These are phyloP conservation scores for Colletotrichum caudatum DNA, from an alignment of 2,329 filamentous ascomycete species.

Conservation along the genomic window DNA sequence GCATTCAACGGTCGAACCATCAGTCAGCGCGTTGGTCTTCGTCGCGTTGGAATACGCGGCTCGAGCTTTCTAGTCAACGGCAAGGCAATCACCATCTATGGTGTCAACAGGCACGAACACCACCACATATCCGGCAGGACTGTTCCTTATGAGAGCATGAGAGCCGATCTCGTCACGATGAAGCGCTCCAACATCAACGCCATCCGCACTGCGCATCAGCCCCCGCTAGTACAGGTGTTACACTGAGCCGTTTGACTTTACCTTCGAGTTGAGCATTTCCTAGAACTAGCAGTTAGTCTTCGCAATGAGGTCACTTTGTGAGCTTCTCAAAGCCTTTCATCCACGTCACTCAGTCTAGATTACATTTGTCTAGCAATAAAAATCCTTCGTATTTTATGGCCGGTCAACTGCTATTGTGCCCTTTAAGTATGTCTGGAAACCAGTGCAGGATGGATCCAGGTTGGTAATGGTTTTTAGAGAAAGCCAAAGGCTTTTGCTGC, in stretches of 20 bases:
- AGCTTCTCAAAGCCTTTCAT: not conserved
- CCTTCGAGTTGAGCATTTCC: conserved; percentile 34
- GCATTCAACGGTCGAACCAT: conserved; percentile 54
- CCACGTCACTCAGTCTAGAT: too few species aligned
- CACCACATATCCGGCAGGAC: conserved; percentile 71
- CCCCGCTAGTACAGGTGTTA: conserved; percentile 56
- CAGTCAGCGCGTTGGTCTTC: conserved; percentile 72
- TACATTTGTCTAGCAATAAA: not conserved
- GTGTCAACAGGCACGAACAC: conserved; percentile 79
- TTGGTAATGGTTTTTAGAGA: too few species aligned
- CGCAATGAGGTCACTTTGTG: accelerated
- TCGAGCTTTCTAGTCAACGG: conserved; percentile 75
- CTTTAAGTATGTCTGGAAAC: not conserved
- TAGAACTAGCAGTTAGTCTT: not conserved
- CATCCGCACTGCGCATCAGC: conserved; percentile 75
- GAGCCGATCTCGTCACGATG: conserved; percentile 73
- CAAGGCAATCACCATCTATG: conserved; percentile 73
- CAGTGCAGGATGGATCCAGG: too few species aligned
- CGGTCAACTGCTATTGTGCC: not conserved
- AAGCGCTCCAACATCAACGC: conserved; percentile 78
- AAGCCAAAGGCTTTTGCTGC: too few species aligned
- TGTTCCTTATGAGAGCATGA: conserved; percentile 70
- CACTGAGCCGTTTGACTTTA: conserved; percentile 46
- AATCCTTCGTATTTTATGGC: too few species aligned
- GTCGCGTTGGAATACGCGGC: conserved; percentile 69